Percentiles rank a stretch among this genome's conserved stretches.
Evolutionary conservation across 1,284 basidiomycete genomes (phyloP).

Genomic region (Phlebopus sp.): DNA sequence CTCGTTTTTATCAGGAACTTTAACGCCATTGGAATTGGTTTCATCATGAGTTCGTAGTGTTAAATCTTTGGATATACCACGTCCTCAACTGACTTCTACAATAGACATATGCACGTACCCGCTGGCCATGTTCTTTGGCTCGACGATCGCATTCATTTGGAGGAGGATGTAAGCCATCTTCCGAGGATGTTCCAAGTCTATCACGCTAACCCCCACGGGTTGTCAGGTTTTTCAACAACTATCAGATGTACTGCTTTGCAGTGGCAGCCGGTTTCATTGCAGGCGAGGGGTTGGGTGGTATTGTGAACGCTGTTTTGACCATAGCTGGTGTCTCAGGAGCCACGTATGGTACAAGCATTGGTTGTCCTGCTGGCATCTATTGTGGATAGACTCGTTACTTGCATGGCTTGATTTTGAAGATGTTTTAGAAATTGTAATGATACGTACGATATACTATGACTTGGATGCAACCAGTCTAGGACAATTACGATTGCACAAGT

Average conservation of each 20-base stretch:
- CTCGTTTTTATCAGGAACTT: conserved; percentile 5
- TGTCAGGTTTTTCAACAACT: conserved; percentile 2
- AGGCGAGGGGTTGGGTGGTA: conserved; percentile 69
- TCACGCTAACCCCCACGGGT: not conserved
- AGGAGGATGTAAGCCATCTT: conserved; percentile 6
- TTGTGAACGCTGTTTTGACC: conserved; percentile 58
- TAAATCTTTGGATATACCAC: not conserved
- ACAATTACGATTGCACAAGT: too few species aligned
- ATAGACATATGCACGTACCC: conserved; percentile 13
- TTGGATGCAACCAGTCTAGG: too few species aligned
- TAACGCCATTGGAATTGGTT: conserved; percentile 14
- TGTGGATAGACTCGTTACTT: conserved; percentile 38
- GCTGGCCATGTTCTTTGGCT: conserved; percentile 13
- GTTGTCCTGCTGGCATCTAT: conserved; percentile 48
- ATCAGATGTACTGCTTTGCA: conserved; percentile 10
- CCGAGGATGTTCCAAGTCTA: not conserved
- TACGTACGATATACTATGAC: too few species aligned
- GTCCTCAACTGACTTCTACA: not conserved
- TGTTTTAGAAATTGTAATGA: too few species aligned
- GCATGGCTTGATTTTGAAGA: not conserved
- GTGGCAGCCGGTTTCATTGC: conserved; percentile 53
- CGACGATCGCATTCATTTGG: conserved; percentile 13
- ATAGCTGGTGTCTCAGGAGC: conserved; percentile 48
- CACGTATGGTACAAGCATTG: conserved; percentile 48
- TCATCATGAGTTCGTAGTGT: conserved; percentile 12